Evolutionary conservation across 176 grass and related monocot species (phyloP).

Genomic region (Tillandsia fasciculata): DNA sequence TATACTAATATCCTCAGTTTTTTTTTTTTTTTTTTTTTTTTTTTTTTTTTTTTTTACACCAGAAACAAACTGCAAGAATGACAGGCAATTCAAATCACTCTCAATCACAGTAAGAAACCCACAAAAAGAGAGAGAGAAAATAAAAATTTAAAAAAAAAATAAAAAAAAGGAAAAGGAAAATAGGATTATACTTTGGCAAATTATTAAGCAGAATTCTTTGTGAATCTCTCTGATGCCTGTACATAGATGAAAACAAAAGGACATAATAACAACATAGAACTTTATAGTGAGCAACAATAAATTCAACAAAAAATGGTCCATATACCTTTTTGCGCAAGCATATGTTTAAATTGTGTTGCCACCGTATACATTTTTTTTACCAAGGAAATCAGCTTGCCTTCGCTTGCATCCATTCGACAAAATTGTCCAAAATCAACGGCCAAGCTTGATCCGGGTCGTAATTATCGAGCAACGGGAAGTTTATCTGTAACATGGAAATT

Average conservation of each 20-base stretch:
- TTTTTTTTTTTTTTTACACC: no score
- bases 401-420: slow-evolving; percentile 90
- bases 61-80: no score
- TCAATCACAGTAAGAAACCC: neutral
- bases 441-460: slow-evolving; percentile 85
- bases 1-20: no score
- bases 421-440: slow-evolving; percentile 98
- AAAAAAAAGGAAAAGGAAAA: neutral
- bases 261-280: no score
- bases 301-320: slow-evolving; percentile 2
- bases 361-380: neutral
- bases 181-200: neutral
- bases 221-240: no score
- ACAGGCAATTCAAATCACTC: no score
- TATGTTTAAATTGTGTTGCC: neutral
- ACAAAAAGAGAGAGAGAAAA: neutral
- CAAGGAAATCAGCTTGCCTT: slow-evolving; percentile 38
- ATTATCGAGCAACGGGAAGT: slow-evolving; percentile 92
- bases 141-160: no score
- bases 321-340: slow-evolving; percentile 23
- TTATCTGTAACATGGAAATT: slow-evolving; percentile 49
- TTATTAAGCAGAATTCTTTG: no score
- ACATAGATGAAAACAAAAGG: no score
- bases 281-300: no score
- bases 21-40: no score